A percentile compares a stretch with the other conserved stretches of the same genome.
Conservation (phyloP, 352 stramenopile genomes). For the Pythium volutum region DNA sequence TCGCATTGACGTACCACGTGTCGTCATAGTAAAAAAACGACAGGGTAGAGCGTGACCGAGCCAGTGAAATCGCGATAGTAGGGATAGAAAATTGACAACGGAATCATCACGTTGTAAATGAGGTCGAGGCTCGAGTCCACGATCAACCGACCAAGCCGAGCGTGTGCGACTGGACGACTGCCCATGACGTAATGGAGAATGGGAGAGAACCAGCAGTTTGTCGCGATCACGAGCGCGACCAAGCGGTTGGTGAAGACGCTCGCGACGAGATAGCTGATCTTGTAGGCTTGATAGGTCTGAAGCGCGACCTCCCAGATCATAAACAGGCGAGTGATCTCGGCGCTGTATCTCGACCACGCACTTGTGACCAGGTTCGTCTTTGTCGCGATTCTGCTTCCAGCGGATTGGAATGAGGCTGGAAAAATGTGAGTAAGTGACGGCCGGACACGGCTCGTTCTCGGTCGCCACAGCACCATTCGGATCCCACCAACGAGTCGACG, state of each 20-base stretch:
- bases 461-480: background rate
- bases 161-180: background rate
- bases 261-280: slow-evolving; percentile 9
- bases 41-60: background rate
- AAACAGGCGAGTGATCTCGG: background rate
- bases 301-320: slow-evolving; percentile 14
- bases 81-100: slow-evolving; percentile 12
- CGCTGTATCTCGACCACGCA: background rate
- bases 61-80: slow-evolving; percentile 8
- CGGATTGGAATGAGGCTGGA: background rate
- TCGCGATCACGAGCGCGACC: slow-evolving; percentile 2
- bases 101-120: slow-evolving; percentile 7
- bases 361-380: background rate
- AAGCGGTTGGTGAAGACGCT: slow-evolving; percentile 18
- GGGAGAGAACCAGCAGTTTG: slow-evolving; percentile 17
- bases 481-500: background rate
- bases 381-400: background rate
- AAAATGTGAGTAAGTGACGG: background rate
- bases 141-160: background rate
- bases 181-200: background rate
- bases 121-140: slow-evolving; percentile 3
- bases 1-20: slow-evolving; percentile 1
- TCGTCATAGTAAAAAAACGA: background rate
- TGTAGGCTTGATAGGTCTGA: slow-evolving; percentile 18
- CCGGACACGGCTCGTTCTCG: background rate